Conservation (phyloP, 495 filamentous ascomycete species). For the Poronia punctata region DNA sequence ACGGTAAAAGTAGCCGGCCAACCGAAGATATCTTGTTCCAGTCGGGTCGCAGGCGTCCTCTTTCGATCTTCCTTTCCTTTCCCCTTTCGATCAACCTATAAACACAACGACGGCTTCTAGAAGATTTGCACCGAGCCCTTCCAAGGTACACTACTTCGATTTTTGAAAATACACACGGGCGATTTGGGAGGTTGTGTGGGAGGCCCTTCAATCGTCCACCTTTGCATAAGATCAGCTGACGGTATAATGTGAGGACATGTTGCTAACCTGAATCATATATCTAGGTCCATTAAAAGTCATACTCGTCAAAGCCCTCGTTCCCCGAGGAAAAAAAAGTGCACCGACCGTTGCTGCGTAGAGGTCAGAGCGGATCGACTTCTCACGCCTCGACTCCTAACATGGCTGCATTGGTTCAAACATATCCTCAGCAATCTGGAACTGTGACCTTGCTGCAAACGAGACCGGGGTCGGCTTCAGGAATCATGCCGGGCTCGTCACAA, state of each 20-base stretch:
- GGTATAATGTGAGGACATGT: background rate
- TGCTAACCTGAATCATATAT: constrained; percentile 6
- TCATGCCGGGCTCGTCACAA: constrained; percentile 47
- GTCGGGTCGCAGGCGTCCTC: constrained; percentile 50
- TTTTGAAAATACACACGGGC: background rate
- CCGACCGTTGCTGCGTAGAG: constrained; percentile 12
- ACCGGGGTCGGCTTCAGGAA: constrained; percentile 63
- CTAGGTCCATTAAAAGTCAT: too few relatives aligned
- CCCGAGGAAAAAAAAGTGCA: too few relatives aligned
- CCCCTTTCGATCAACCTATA: constrained; percentile 3
- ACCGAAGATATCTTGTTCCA: constrained; percentile 29
- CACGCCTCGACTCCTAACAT: constrained; percentile 41
- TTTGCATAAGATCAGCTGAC: too few relatives aligned
- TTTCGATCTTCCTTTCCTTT: constrained; percentile 13
- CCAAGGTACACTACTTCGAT: constrained; percentile 5
- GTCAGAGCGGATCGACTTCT: constrained; percentile 11
- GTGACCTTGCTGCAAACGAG: constrained; percentile 77
- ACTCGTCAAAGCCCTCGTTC: too few relatives aligned
- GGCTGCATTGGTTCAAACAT: constrained; percentile 89
- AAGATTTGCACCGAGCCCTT: background rate
- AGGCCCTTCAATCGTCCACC: too few relatives aligned
- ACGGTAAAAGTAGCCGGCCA: constrained; percentile 47
- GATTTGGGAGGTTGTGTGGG: background rate
- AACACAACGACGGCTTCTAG: background rate
- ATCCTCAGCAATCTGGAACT: constrained; percentile 73